Conservation (phyloP, 2,329 filamentous ascomycete species). For the Trichoderma atroviride region DNA sequence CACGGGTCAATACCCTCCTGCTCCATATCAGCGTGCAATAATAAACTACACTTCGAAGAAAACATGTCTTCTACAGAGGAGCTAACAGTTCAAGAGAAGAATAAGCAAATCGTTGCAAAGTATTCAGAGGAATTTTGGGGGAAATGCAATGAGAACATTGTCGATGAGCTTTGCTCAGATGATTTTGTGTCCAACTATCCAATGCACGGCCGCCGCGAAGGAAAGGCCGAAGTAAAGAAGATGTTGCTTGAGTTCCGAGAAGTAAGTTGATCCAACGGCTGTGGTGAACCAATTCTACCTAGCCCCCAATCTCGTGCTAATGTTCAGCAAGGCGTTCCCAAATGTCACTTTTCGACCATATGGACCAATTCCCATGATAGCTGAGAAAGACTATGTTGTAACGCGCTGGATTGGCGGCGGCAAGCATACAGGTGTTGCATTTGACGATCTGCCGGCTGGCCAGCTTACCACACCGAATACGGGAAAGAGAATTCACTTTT, state of each 20-base stretch:
- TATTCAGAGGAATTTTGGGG: neutral
- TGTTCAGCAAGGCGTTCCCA: neutral
- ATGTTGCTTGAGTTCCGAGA: neutral
- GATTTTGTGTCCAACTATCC: neutral
- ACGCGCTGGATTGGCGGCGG: conserved; percentile 5
- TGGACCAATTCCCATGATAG: conserved; percentile 6
- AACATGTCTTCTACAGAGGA: neutral
- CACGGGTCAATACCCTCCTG: neutral
- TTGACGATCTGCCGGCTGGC: neutral
- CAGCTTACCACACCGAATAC: neutral
- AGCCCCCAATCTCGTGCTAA: neutral
- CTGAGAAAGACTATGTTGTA: conserved; percentile 3
- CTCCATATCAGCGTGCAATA: neutral
- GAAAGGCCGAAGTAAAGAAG: neutral
- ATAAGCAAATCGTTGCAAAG: neutral
- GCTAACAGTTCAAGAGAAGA: neutral
- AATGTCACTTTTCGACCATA: neutral
- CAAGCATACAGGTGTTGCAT: conserved; percentile 1
- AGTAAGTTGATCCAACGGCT: neutral
- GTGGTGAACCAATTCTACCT: neutral
- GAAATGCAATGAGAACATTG: neutral
- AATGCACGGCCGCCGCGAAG: neutral
- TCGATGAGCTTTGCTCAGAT: neutral
- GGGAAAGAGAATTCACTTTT: neutral
- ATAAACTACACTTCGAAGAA: neutral